Evolutionary conservation across 179 eudicot species (phyloP).

Genomic region (Dionaea muscipula): DNA sequence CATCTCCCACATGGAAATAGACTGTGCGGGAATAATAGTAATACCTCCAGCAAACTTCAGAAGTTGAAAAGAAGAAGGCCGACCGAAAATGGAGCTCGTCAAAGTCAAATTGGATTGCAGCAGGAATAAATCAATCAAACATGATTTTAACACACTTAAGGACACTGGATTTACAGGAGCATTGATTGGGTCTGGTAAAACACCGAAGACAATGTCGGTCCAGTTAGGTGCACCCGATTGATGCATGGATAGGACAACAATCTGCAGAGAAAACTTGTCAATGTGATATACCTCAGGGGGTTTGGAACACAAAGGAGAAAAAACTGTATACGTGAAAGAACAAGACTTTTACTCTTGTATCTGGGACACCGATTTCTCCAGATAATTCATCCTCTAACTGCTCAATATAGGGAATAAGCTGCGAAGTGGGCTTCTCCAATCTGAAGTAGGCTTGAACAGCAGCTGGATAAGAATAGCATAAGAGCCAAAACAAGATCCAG

Average conservation of each 20-base stretch:
- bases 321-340: neutral
- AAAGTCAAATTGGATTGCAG: conserved; percentile 33
- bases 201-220: conserved; percentile 40
- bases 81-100: conserved; percentile 33
- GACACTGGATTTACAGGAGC: conserved; percentile 24
- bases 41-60: conserved; percentile 38
- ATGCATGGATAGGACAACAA: conserved; percentile 42
- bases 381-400: conserved; percentile 41
- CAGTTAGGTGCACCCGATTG: conserved; percentile 22
- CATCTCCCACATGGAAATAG: conserved; percentile 21
- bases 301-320: neutral
- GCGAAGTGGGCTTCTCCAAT: conserved; percentile 35
- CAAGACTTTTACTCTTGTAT: conserved; percentile 29
- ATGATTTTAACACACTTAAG: conserved; percentile 31
- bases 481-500: neutral
- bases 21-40: conserved; percentile 27
- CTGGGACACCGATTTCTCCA: conserved; percentile 38
- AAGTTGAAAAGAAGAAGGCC: conserved; percentile 38
- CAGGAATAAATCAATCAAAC: conserved; percentile 34
- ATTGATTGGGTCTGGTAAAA: conserved; percentile 34
- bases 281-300: conserved; percentile 1
- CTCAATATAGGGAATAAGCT: conserved; percentile 28
- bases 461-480: conserved; percentile 22
- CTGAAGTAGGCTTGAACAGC: conserved; percentile 34
- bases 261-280: conserved; percentile 19